These are phyloP conservation scores for Gonapodya prolifera DNA, from an alignment of 192 early-diverging fungal genomes.

Conservation along the genomic window DNA sequence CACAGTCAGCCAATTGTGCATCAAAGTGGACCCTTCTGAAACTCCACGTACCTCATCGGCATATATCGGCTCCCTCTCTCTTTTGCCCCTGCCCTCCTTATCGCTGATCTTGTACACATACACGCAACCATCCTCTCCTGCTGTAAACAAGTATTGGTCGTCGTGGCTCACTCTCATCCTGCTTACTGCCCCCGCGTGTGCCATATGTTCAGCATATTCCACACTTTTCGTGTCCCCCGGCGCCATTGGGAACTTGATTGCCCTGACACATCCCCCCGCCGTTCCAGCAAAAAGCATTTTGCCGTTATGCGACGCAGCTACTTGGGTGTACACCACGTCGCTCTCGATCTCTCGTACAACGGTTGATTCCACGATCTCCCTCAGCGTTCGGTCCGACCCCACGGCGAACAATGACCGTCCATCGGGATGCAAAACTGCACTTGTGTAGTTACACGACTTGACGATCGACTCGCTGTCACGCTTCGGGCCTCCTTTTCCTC, in stretches of 20 bases:
- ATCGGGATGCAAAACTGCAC: slow-evolving; percentile 33
- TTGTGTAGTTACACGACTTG: slow-evolving; percentile 43
- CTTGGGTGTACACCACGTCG: slow-evolving; percentile 37
- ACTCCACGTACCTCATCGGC: slow-evolving; percentile 33
- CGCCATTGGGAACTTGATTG: slow-evolving; percentile 40
- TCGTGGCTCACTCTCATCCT: slow-evolving; percentile 40
- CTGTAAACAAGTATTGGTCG: slow-evolving; percentile 44
- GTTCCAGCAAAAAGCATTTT: slow-evolving; percentile 52
- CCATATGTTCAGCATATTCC: slow-evolving; percentile 49
- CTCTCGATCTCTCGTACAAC: slow-evolving; percentile 37
- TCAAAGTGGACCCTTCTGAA: slow-evolving; percentile 4
- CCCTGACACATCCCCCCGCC: slow-evolving; percentile 31
- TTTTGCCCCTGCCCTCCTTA: slow-evolving; percentile 34
- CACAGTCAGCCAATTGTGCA: slow-evolving; percentile 6
- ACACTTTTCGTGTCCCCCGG: slow-evolving; percentile 9
- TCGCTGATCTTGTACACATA: slow-evolving; percentile 45
- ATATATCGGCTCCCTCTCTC: slow-evolving; percentile 35
- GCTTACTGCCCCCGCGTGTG: slow-evolving; percentile 34
- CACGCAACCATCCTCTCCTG: slow-evolving; percentile 38
- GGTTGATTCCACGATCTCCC: slow-evolving; percentile 49
- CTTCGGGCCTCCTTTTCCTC: slow-evolving; percentile 9
- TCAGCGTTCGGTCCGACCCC: slow-evolving; percentile 42
- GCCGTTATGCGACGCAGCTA: slow-evolving; percentile 41
- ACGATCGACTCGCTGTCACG: slow-evolving; percentile 43
- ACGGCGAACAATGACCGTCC: slow-evolving; percentile 39